phyloP scores from a whole-genome alignment of 1,139 yeast species.

The Candida labiduridarum region DNA sequence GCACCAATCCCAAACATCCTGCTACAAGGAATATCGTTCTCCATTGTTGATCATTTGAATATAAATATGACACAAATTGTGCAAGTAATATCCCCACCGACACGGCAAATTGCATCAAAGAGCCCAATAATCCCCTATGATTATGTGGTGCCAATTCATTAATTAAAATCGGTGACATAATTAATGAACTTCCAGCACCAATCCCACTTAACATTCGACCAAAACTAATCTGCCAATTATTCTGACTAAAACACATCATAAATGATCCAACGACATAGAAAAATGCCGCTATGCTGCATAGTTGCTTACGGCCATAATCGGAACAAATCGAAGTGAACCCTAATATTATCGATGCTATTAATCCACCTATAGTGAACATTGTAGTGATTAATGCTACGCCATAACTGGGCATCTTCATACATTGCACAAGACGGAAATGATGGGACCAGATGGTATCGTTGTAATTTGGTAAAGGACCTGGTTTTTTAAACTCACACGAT shows the following conservation, averaged over 20 bases:
- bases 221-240: constrained; percentile 20
- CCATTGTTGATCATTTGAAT: constrained; percentile 41
- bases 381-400: constrained; percentile 35
- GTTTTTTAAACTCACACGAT: constrained; percentile 39
- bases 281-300: constrained; percentile 28
- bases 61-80: constrained; percentile 34
- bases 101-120: constrained; percentile 39
- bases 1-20: constrained; percentile 26
- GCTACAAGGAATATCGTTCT: constrained; percentile 33
- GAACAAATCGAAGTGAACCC: constrained; percentile 30
- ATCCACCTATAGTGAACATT: constrained; percentile 42
- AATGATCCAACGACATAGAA: constrained; percentile 31
- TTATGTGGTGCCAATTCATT: constrained; percentile 42
- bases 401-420: constrained; percentile 30
- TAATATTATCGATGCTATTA: constrained; percentile 32
- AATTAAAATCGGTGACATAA: constrained; percentile 40
- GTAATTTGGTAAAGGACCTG: constrained; percentile 26
- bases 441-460: constrained; percentile 31
- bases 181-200: constrained; percentile 43
- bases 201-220: constrained; percentile 39
- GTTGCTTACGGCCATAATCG: constrained; percentile 28
- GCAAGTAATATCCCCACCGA: constrained; percentile 38
- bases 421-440: constrained; percentile 25
- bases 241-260: constrained; percentile 28
- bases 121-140: constrained; percentile 42